phyloP scores from a whole-genome alignment of 192 early-diverging fungal species.

The Chytriomyces sp. region DNA sequence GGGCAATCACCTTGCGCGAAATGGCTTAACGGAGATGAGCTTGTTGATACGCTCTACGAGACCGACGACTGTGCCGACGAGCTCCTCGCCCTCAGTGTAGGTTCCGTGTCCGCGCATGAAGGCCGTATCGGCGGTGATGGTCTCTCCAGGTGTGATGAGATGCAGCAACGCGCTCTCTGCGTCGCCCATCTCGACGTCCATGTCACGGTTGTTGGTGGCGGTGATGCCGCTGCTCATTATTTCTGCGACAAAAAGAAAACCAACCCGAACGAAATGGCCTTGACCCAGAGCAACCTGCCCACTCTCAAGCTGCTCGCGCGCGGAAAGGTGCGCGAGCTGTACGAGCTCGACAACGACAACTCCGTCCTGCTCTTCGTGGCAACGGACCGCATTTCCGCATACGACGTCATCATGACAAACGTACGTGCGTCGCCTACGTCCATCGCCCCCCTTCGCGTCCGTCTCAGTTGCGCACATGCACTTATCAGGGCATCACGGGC shows the following conservation, averaged over 20 bases:
- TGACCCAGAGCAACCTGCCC: constrained; percentile 67
- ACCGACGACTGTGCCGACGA: constrained; percentile 88
- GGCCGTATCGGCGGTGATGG: constrained; percentile 68
- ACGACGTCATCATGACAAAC: constrained; percentile 98
- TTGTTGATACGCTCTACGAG: constrained; percentile 94
- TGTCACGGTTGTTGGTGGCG: not conserved
- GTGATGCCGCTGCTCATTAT: not conserved
- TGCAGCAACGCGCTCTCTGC: constrained; percentile 14
- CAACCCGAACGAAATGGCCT: not conserved
- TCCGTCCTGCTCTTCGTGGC: constrained; percentile 91
- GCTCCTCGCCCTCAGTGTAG: constrained; percentile 33
- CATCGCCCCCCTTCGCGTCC: constrained; percentile 12
- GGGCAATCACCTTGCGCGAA: constrained; percentile 70
- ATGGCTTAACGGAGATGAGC: constrained; percentile 85
- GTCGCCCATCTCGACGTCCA: constrained; percentile 13
- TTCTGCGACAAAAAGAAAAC: not conserved
- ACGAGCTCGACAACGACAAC: constrained; percentile 81
- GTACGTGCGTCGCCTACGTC: constrained; percentile 52
- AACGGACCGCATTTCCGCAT: constrained; percentile 96
- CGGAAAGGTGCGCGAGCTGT: constrained; percentile 95
- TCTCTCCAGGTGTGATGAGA: constrained; percentile 78
- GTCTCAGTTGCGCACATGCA: not conserved
- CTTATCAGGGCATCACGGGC: constrained; percentile 77
- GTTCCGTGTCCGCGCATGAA: constrained; percentile 65
- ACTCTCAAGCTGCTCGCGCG: constrained; percentile 90